Evolutionary conservation across 208 protist genomes (phyloP).

Genomic region (Acanthamoeba triangularis): DNA sequence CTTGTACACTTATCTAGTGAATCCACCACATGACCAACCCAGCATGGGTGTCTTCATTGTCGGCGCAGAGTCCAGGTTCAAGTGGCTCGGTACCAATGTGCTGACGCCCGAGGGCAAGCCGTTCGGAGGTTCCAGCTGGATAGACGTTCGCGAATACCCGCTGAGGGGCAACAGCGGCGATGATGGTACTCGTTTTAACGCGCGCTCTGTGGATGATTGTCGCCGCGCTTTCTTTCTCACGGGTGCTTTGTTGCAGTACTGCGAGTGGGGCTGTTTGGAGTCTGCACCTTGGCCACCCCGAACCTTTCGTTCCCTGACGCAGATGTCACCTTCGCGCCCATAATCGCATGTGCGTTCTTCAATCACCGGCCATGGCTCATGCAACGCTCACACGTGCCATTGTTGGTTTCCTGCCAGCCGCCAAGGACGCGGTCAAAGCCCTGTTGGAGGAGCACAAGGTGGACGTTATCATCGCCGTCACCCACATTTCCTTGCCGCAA

Average conservation of each 20-base stretch:
- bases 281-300: constrained; percentile 60
- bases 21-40: too few species aligned
- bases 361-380: not conserved
- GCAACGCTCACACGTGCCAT: not conserved
- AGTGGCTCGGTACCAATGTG: constrained; percentile 67
- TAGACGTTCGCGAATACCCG: constrained; percentile 44
- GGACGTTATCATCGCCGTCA: constrained; percentile 35
- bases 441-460: constrained; percentile 49
- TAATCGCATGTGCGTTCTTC: not conserved
- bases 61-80: constrained; percentile 49
- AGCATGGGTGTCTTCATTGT: not conserved
- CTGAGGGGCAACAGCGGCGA: not conserved
- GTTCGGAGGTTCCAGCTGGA: constrained; percentile 48
- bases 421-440: constrained; percentile 3
- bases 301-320: constrained; percentile 52
- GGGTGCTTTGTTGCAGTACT: not conserved
- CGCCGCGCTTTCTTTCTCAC: not conserved
- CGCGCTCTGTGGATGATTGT: not conserved
- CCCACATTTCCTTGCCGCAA: constrained; percentile 60
- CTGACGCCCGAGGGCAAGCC: constrained; percentile 47
- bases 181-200: not conserved
- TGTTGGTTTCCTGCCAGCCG: not conserved
- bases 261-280: constrained; percentile 4
- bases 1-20: too few species aligned
- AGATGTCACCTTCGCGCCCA: constrained; percentile 43